phyloP scores from a whole-genome alignment of 78 protist species.

The Dictyostelium intermedium region DNA sequence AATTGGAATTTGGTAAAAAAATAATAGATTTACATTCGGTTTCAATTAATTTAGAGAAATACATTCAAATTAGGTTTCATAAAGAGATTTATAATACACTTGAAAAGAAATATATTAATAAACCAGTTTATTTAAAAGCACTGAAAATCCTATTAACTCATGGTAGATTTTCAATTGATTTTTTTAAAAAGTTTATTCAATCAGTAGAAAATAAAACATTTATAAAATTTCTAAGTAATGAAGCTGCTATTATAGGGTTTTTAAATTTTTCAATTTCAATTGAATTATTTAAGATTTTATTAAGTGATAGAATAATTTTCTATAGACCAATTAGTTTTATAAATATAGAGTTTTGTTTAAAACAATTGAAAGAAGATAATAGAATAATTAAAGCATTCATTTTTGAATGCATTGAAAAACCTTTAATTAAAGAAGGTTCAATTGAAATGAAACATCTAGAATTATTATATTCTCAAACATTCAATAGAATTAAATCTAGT shows the following conservation, averaged over 20 bases:
- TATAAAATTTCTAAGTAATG: not conserved
- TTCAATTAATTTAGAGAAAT: not conserved
- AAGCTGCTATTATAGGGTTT: not conserved
- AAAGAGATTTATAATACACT: not conserved
- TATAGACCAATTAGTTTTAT: not conserved
- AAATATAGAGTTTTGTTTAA: not conserved
- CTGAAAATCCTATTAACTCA: not conserved
- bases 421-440: not conserved
- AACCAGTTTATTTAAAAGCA: not conserved
- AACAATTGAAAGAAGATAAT: not conserved
- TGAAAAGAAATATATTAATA: not conserved
- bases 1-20: not conserved
- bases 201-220: not conserved
- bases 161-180: not conserved
- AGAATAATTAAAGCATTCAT: not conserved
- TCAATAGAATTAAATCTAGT: not conserved
- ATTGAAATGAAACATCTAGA: not conserved
- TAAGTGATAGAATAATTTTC: not conserved
- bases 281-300: not conserved
- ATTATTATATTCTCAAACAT: not conserved
- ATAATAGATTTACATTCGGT: not conserved
- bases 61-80: not conserved
- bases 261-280: not conserved
- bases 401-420: not conserved
- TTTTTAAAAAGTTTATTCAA: not conserved